Percentiles rank a stretch among this genome's conserved stretches.
These are phyloP conservation scores for Backusella australiensis DNA, from an alignment of 192 early-diverging fungal genomes.

Conservation along the genomic window DNA sequence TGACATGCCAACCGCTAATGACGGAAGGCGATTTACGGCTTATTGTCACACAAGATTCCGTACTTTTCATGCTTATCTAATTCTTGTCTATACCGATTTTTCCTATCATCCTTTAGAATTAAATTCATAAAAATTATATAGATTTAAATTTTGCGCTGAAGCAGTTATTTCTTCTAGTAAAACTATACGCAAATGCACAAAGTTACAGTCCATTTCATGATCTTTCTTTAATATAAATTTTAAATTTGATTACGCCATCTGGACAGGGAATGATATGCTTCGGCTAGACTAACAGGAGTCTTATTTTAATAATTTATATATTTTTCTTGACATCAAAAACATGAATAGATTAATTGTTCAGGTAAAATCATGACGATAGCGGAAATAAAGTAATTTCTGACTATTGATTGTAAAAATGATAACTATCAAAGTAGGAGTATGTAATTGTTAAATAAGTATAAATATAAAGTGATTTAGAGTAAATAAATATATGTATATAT, in stretches of 20 bases:
- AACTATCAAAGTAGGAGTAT: not conserved
- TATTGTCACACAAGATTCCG: not conserved
- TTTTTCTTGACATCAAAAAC: not conserved
- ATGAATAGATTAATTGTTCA: not conserved
- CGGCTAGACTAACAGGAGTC: not conserved
- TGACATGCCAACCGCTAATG: not conserved
- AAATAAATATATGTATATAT: not conserved
- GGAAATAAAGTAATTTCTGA: not conserved
- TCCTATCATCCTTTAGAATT: not conserved
- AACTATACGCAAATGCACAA: not conserved
- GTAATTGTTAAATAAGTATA: not conserved
- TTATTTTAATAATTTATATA: not conserved
- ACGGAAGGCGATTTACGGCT: not conserved
- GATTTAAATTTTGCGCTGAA: not conserved
- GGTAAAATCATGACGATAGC: not conserved
- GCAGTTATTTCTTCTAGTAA: not conserved
- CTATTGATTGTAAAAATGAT: not conserved
- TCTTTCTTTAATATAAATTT: not conserved
- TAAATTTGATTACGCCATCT: not conserved
- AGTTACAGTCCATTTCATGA: not conserved
- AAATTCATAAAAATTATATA: not conserved
- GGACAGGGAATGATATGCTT: not conserved
- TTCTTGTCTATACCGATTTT: not conserved
- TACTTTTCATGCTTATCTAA: not conserved
- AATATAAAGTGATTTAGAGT: not conserved